phyloP scores from a whole-genome alignment of 1,284 basidiomycete species.

The Cryptococcus maquisensis region DNA sequence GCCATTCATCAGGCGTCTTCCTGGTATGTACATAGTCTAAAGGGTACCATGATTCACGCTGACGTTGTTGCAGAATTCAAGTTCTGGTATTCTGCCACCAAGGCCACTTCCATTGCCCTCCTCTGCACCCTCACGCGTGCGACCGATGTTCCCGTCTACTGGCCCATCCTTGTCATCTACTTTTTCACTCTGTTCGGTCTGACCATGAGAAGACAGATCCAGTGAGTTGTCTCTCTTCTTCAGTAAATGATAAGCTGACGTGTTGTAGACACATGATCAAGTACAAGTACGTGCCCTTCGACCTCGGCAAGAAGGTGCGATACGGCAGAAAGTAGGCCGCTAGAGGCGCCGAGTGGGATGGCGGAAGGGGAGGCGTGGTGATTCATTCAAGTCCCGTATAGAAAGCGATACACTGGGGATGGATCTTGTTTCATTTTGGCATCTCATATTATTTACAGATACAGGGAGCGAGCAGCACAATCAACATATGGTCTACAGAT shows the following conservation, averaged over 20 bases:
- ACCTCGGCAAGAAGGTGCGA: conserved; percentile 45
- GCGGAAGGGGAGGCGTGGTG: too few species aligned
- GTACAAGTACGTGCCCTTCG: conserved; percentile 69
- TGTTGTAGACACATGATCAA: conserved; percentile 88
- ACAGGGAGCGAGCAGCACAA: neutral
- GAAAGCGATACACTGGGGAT: too few species aligned
- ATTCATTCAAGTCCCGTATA: too few species aligned
- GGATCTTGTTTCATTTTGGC: neutral
- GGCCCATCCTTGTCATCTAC: conserved; percentile 94
- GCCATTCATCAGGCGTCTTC: conserved; percentile 91
- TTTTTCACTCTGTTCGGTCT: conserved; percentile 81
- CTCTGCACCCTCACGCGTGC: conserved; percentile 70
- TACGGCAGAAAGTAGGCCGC: conserved; percentile 39
- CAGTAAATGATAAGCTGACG: neutral
- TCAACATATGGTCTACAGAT: neutral
- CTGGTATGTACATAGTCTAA: conserved; percentile 61
- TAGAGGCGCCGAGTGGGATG: neutral
- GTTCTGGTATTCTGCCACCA: conserved; percentile 82
- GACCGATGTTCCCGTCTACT: conserved; percentile 96
- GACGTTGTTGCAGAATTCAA: conserved; percentile 33
- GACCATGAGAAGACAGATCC: conserved; percentile 89
- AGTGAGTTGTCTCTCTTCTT: conserved; percentile 52
- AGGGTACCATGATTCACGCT: neutral
- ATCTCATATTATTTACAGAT: neutral
- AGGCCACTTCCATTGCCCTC: conserved; percentile 76